Base-by-base conservation (phyloP, 2,329 filamentous ascomycete species). In the Neofusicoccum parvum region DNA sequence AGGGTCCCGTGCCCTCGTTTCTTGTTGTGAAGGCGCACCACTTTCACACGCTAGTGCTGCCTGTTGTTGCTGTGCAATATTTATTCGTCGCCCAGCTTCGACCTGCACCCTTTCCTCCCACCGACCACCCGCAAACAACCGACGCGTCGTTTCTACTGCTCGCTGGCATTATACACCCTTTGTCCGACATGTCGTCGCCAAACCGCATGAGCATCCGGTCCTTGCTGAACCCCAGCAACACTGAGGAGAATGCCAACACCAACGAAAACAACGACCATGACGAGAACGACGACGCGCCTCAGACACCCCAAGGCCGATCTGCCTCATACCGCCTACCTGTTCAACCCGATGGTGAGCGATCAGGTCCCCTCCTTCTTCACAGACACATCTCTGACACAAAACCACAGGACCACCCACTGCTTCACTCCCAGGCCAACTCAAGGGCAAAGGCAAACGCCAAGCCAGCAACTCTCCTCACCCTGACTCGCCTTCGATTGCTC, bases 401-500 rank as follows among this genome's bases (percentile, higher is more conserved):
- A 10, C 1, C 14, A 34, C 20, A 50, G 60, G 7, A n/a, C 12
- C 39, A 14, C 27, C 32, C n/a, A 48, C 32, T 5, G 41, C 56
- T 12, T 37, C 41, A 14, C 56, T 60, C 12, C 32, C 43, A 3
- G 43, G 27, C 15, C 41, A 60, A 15, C 5, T 5, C 7, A 62
- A 62, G 20, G 10, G 59, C 59, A 62, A 62, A 20, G 34, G 46
- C 46, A 62, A 62, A 17, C 59, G 59, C 46, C 59, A 51, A 46
- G 46, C 59, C 46, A 62, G 59, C 48, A 46, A 50, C 45, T 62
- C 59, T n/a, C 46, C 59, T 12, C 20, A 51, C 20, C 46, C 45
- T 2, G 45, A 62, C 46, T 62, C 59, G 14, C 48, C 59, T 11
- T 41, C 59, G 32, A 12, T 43, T 10, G 17, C 27, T 17, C 56